Conservation (phyloP, 305 asterid species). For the Fraxinus sp. region DNA sequence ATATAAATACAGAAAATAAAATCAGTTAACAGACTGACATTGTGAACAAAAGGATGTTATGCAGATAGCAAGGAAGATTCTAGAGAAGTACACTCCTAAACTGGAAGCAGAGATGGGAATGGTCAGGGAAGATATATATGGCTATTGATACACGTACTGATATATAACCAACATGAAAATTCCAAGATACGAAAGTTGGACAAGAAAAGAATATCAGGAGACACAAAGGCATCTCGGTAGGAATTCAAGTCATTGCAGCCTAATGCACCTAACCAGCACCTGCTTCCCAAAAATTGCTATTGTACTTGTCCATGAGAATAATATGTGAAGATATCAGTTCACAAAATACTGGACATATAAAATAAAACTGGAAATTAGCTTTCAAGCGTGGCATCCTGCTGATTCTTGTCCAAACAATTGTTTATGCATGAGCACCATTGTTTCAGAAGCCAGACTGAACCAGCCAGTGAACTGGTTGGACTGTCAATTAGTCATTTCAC, state of each 20-base stretch:
- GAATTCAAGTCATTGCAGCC: conserved; percentile 5
- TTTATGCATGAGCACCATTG: not conserved
- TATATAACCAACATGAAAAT: not conserved
- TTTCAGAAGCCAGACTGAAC: not conserved
- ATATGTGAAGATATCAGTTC: not conserved
- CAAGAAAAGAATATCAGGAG: not conserved
- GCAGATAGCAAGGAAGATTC: not conserved
- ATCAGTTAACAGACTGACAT: conserved; percentile 17
- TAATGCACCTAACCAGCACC: conserved; percentile 13
- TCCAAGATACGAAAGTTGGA: not conserved
- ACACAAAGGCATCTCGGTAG: not conserved
- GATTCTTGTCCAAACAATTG: not conserved
- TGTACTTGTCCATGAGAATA: not conserved
- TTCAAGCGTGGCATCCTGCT: not conserved
- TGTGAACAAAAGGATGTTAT: not conserved
- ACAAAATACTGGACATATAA: not conserved
- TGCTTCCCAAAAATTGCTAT: conserved; percentile 6
- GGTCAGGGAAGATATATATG: not conserved
- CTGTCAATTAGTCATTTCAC: not conserved
- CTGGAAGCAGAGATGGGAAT: not conserved
- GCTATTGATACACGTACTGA: conserved; percentile 2
- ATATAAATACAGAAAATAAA: conserved; percentile 26
- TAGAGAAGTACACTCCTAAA: conserved; percentile 5
- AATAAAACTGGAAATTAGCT: conserved; percentile 1
- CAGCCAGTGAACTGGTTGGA: not conserved